A percentile compares a stretch with the other conserved stretches of the same genome.
phyloP scores from a whole-genome alignment of 2,329 filamentous ascomycete genomes.

The Cylindrodendrum hubeiense region DNA sequence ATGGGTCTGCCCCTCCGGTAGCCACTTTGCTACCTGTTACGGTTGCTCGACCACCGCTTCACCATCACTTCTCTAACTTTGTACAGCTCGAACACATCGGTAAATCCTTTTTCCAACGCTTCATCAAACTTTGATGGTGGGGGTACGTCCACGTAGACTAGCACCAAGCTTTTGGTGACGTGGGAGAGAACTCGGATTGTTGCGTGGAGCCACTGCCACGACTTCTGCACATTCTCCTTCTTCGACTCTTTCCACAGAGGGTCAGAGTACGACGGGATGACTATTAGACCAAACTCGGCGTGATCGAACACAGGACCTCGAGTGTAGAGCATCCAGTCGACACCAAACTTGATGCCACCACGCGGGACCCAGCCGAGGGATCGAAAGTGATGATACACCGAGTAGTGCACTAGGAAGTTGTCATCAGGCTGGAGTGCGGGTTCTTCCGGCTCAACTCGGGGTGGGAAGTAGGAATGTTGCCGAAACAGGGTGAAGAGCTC shows the following conservation, averaged over 20 bases:
- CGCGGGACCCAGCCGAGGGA: slow-evolving; percentile 96
- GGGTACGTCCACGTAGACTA: slow-evolving; percentile 94
- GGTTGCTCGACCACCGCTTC: slow-evolving; percentile 86
- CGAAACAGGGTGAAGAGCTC: slow-evolving; percentile 77
- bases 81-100: slow-evolving; percentile 75
- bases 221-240: slow-evolving; percentile 61
- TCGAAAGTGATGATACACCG: slow-evolving; percentile 95
- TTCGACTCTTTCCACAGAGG: slow-evolving; percentile 75
- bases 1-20: slow-evolving; percentile 5
- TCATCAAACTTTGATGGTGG: slow-evolving; percentile 66
- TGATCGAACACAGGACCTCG: slow-evolving; percentile 95
- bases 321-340: slow-evolving; percentile 94
- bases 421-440: slow-evolving; percentile 77
- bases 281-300: slow-evolving; percentile 89
- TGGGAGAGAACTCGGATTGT: slow-evolving; percentile 91
- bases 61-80: slow-evolving; percentile 84
- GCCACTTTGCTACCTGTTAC: slow-evolving; percentile 63
- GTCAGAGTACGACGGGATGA: slow-evolving; percentile 86
- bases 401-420: slow-evolving; percentile 87
- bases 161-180: slow-evolving; percentile 88
- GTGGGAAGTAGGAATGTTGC: slow-evolving; percentile 77
- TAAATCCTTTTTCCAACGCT: slow-evolving; percentile 67
- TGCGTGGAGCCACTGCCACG: slow-evolving; percentile 89
- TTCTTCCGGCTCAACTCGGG: slow-evolving; percentile 54
- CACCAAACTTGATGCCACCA: slow-evolving; percentile 92